These are phyloP conservation scores for Pseudotsuga menziesii DNA, from an alignment of 75 land plant species.

Conservation along the genomic window DNA sequence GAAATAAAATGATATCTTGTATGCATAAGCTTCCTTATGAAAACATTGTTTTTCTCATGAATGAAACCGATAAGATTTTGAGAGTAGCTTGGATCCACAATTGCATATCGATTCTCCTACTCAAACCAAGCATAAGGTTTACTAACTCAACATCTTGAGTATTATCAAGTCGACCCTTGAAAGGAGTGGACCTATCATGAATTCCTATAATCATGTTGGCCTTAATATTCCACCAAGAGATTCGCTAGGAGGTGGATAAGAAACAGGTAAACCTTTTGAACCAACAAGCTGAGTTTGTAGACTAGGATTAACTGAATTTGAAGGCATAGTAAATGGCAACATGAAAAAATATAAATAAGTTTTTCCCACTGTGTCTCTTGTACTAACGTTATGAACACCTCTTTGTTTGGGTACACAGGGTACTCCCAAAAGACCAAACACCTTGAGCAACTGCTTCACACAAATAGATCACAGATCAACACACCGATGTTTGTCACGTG, in stretches of 20 bases:
- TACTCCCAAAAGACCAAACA: too few species aligned
- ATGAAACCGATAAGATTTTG: too few species aligned
- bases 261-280: neutral
- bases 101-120: too few species aligned
- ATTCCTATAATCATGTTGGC: slow-evolving; percentile 44
- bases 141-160: slow-evolving; percentile 96
- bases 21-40: too few species aligned
- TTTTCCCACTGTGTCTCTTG: neutral
- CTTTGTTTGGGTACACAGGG: too few species aligned
- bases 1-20: too few species aligned
- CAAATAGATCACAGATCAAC: too few species aligned
- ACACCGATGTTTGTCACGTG: too few species aligned
- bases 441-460: too few species aligned
- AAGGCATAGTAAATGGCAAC: slow-evolving; percentile 4
- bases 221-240: slow-evolving; percentile 23
- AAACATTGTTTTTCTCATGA: too few species aligned
- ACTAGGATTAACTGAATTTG: slow-evolving; percentile 12
- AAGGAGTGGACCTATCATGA: slow-evolving; percentile 68
- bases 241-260: slow-evolving; percentile 33
- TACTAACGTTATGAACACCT: neutral
- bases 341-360: neutral
- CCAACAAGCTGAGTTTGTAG: neutral
- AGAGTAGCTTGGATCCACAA: too few species aligned
- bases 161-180: slow-evolving; percentile 79
- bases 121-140: slow-evolving; percentile 88